These are phyloP conservation scores for Blastocystis sp. DNA, from an alignment of 352 stramenopile species.

Conservation along the genomic window DNA sequence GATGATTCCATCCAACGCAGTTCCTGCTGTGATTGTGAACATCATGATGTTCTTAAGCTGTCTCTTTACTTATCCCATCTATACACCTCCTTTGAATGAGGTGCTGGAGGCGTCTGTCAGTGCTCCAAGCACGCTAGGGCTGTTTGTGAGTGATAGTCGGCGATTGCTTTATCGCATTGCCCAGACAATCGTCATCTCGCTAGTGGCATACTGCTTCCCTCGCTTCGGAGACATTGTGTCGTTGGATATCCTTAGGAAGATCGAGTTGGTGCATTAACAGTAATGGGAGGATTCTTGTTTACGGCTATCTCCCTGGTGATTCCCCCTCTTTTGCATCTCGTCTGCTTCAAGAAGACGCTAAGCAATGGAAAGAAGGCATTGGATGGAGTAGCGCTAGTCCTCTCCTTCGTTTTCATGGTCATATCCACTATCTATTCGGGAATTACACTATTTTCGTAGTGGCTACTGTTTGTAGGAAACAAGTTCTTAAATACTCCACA, in stretches of 20 bases:
- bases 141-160: background rate
- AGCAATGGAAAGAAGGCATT: background rate
- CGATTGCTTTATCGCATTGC: background rate
- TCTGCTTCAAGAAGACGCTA: constrained; percentile 7
- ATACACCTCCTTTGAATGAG: constrained; percentile 13
- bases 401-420: constrained; percentile 19
- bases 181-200: constrained; percentile 9
- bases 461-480: constrained; percentile 3
- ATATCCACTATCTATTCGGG: constrained; percentile 30
- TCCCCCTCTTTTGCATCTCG: background rate
- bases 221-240: constrained; percentile 23
- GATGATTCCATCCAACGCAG: background rate
- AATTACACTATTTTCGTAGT: background rate
- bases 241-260: constrained; percentile 25
- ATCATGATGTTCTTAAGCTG: constrained; percentile 32
- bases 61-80: constrained; percentile 39
- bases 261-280: background rate
- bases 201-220: constrained; percentile 4
- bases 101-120: background rate
- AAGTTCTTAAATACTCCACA: constrained; percentile 63
- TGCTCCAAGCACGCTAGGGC: background rate
- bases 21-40: constrained; percentile 13
- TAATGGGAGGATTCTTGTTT: constrained; percentile 34
- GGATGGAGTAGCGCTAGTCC: background rate
- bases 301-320: constrained; percentile 4